Percentiles rank a stretch among this genome's conserved stretches.
These are phyloP conservation scores for Tolypocladium sp. DNA, from an alignment of 2,329 filamentous ascomycete genomes.

Conservation along the genomic window DNA sequence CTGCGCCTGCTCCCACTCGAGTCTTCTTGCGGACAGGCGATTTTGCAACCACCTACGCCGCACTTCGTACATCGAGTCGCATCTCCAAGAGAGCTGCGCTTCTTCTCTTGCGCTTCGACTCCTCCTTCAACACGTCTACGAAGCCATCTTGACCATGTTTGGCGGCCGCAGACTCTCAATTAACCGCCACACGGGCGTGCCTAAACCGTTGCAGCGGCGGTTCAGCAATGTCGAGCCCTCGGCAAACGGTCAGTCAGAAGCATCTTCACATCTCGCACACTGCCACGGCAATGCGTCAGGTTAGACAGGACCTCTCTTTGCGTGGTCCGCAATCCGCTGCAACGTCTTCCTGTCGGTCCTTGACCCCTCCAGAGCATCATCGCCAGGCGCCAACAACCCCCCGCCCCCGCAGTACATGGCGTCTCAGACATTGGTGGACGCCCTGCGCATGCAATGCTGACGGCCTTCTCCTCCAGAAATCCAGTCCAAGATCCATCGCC, in stretches of 20 bases:
- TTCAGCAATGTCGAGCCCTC: conserved; percentile 52
- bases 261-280: neutral
- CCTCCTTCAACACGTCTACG: neutral
- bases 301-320: neutral
- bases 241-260: conserved; percentile 37
- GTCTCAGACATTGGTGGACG: neutral
- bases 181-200: conserved; percentile 55
- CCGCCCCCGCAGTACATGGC: neutral
- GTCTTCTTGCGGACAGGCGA: neutral
- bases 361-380: neutral
- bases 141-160: conserved; percentile 30
- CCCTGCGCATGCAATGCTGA: conserved; percentile 5
- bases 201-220: conserved; percentile 41
- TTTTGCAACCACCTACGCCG: neutral
- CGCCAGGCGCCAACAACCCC: neutral
- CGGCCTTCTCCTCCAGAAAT: conserved; percentile 46
- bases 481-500: conserved; percentile 74
- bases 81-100: neutral
- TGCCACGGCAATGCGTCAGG: neutral
- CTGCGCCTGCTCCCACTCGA: neutral
- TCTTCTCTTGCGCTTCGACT: neutral
- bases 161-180: conserved; percentile 56
- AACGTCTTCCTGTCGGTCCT: neutral
- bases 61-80: neutral
- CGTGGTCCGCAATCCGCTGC: neutral